Evolutionary conservation across 1,139 yeast species (phyloP).

Genomic region (Yamadazyma dushanensis): DNA sequence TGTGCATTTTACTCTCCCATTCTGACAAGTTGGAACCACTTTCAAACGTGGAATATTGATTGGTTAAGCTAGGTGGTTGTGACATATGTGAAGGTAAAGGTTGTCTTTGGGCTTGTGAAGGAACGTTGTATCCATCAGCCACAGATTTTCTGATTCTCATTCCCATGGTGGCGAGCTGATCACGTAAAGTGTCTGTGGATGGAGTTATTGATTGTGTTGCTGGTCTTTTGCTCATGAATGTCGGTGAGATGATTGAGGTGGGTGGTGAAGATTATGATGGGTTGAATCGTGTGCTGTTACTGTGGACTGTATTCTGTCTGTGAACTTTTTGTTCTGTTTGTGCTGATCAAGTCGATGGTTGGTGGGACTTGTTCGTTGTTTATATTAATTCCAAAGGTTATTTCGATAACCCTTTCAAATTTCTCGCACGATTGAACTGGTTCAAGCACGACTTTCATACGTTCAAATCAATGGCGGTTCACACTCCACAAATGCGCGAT

Average conservation of each 20-base stretch:
- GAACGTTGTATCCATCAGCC: conserved; percentile 54
- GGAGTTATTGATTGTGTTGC: not conserved
- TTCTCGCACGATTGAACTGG: too few relatives aligned
- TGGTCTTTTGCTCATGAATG: conserved; percentile 12
- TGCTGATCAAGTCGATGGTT: too few relatives aligned
- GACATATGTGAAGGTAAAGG: conserved; percentile 50
- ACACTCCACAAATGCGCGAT: conserved; percentile 2
- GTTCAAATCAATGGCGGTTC: too few relatives aligned
- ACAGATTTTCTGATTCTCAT: conserved; percentile 73
- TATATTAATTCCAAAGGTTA: too few relatives aligned
- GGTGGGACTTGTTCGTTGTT: too few relatives aligned
- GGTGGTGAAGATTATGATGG: too few relatives aligned
- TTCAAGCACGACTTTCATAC: too few relatives aligned
- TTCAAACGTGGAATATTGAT: conserved; percentile 41
- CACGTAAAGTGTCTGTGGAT: not conserved
- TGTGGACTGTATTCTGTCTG: too few relatives aligned
- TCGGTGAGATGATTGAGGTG: too few relatives aligned
- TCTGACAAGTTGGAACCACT: conserved; percentile 19
- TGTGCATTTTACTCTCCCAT: conserved; percentile 10
- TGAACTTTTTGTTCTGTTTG: too few relatives aligned
- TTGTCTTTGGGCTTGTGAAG: conserved; percentile 32
- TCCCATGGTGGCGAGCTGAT: conserved; percentile 53
- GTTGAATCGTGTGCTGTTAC: too few relatives aligned
- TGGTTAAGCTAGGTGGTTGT: conserved; percentile 43
- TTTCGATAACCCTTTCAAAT: too few relatives aligned